A percentile compares a stretch with the other conserved stretches of the same genome.
Conservation (phyloP, 192 early-diverging fungal species). For the Backusella tuberculispora region DNA sequence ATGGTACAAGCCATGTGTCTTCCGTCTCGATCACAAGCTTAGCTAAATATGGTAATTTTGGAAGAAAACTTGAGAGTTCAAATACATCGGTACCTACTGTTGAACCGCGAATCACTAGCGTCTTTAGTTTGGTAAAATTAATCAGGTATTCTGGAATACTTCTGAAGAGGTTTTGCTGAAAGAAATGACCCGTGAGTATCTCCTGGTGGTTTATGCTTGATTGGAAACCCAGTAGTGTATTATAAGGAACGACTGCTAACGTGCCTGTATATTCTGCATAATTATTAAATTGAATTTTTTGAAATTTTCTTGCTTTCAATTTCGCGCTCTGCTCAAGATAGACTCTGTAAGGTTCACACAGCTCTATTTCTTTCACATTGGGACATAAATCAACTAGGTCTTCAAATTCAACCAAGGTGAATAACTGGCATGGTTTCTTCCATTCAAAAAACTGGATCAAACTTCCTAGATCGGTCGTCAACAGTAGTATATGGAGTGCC, state of each 20-base stretch:
- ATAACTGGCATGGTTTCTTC: not conserved
- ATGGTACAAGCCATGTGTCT: not conserved
- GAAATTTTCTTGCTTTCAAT: constrained; percentile 6
- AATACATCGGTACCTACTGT: not conserved
- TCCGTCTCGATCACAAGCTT: constrained; percentile 8
- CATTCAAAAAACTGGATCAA: not conserved
- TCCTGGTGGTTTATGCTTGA: not conserved
- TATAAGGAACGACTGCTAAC: not conserved
- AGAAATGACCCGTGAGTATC: constrained; percentile 1
- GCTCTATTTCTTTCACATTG: not conserved
- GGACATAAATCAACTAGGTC: not conserved
- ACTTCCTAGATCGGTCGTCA: not conserved
- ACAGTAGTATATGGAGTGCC: not conserved
- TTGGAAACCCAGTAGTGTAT: not conserved
- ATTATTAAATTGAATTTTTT: not conserved
- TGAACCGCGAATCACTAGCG: not conserved
- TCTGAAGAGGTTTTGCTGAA: not conserved
- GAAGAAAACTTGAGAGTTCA: not conserved
- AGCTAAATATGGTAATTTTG: not conserved
- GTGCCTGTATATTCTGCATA: not conserved
- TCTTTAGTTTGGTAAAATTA: not conserved
- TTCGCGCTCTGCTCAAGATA: not conserved
- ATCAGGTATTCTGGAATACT: not conserved
- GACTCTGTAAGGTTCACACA: constrained; percentile 4
- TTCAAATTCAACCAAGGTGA: not conserved